phyloP scores from a whole-genome alignment of 108 stramenopile genomes.

The Cyclotella distinguenda region DNA sequence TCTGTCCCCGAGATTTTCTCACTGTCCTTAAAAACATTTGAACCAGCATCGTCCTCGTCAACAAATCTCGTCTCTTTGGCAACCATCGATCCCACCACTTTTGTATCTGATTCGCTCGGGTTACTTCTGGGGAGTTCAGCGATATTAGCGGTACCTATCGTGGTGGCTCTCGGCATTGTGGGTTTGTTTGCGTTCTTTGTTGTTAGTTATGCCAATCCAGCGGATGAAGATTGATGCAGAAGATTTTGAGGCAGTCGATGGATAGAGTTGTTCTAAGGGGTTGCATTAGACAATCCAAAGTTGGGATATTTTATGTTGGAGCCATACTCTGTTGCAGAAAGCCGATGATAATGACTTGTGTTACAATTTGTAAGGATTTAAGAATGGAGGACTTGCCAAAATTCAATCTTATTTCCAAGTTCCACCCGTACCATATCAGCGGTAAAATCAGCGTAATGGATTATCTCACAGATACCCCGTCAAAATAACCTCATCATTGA shows the following conservation, averaged over 20 bases:
- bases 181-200: constrained; percentile 61
- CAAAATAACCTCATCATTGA: too few species aligned
- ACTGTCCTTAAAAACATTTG: too few species aligned
- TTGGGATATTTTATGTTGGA: neutral
- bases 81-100: constrained; percentile 66
- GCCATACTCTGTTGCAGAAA: too few species aligned
- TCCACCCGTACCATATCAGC: too few species aligned
- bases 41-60: too few species aligned
- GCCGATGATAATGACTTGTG: too few species aligned
- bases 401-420: too few species aligned
- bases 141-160: constrained; percentile 73
- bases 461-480: too few species aligned
- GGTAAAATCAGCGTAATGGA: too few species aligned
- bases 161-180: constrained; percentile 73
- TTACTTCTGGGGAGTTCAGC: constrained; percentile 61
- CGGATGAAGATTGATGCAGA: constrained; percentile 54
- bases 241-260: too few species aligned
- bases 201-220: constrained; percentile 77
- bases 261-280: neutral
- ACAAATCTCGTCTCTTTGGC: constrained; percentile 3
- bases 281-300: neutral
- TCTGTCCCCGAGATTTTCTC: neutral
- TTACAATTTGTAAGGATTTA: too few species aligned
- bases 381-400: too few species aligned
- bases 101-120: constrained; percentile 64